These are phyloP conservation scores for Phytophthora quininea DNA, from an alignment of 352 stramenopile species.

Conservation along the genomic window DNA sequence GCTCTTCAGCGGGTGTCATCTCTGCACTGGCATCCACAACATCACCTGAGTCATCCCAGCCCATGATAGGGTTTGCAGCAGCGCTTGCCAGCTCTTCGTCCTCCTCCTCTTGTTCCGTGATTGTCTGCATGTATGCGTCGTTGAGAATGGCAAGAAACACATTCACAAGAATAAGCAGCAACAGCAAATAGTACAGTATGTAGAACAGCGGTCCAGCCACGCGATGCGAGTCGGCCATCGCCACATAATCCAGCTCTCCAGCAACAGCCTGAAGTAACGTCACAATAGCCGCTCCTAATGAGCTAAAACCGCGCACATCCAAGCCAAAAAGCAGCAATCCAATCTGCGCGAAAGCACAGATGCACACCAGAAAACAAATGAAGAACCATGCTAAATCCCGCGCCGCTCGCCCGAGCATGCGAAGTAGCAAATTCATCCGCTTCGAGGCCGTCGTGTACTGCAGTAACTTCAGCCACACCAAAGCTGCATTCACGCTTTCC, in stretches of 20 bases:
- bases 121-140: slow-evolving; percentile 73
- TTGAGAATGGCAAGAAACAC: slow-evolving; percentile 81
- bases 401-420: slow-evolving; percentile 54
- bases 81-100: slow-evolving; percentile 38
- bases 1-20: slow-evolving; percentile 34
- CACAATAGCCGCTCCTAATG: slow-evolving; percentile 52
- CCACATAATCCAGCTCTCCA: slow-evolving; percentile 58
- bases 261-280: slow-evolving; percentile 69
- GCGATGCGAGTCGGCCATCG: slow-evolving; percentile 46
- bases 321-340: slow-evolving; percentile 64
- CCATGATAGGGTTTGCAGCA: slow-evolving; percentile 20
- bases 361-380: slow-evolving; percentile 62
- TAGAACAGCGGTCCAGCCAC: slow-evolving; percentile 73
- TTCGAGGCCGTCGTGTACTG: slow-evolving; percentile 76
- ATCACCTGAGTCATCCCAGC: slow-evolving; percentile 30
- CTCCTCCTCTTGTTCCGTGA: slow-evolving; percentile 71
- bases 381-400: slow-evolving; percentile 64
- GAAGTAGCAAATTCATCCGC: slow-evolving; percentile 63
- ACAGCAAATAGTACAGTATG: slow-evolving; percentile 69
- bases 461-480: slow-evolving; percentile 71
- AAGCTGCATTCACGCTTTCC: slow-evolving; percentile 47
- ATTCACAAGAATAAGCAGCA: slow-evolving; percentile 76
- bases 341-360: slow-evolving; percentile 71
- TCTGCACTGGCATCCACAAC: slow-evolving; percentile 33
- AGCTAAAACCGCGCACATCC: slow-evolving; percentile 58